These are phyloP conservation scores for Xylaria nigripes DNA, from an alignment of 495 filamentous ascomycete genomes.

Conservation along the genomic window DNA sequence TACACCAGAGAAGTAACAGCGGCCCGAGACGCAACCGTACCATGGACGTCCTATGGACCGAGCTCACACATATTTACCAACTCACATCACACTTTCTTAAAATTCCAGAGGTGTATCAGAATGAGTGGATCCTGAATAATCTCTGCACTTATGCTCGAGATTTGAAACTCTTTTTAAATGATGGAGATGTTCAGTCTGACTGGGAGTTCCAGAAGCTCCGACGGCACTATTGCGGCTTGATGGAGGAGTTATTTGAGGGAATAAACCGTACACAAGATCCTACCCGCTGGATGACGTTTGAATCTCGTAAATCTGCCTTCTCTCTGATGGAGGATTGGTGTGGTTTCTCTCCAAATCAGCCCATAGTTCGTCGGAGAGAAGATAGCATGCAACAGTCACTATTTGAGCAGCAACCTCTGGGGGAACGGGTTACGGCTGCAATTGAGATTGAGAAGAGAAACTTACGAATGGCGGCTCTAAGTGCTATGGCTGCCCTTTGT, in stretches of 20 bases:
- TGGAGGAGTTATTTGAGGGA: constrained; percentile 87
- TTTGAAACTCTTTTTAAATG: constrained; percentile 85
- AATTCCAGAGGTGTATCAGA: constrained; percentile 66
- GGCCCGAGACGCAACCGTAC: constrained; percentile 65
- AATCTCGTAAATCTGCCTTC: constrained; percentile 86
- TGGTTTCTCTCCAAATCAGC: constrained; percentile 88
- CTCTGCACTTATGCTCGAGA: constrained; percentile 86
- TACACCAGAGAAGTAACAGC: constrained; percentile 73
- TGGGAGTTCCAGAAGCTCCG: constrained; percentile 92
- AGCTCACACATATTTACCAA: constrained; percentile 92
- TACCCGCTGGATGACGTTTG: constrained; percentile 90
- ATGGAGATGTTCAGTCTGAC: constrained; percentile 88
- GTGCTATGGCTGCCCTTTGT: constrained; percentile 92
- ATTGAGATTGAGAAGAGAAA: constrained; percentile 97
- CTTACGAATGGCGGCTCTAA: constrained; percentile 79
- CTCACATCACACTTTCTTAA: constrained; percentile 87
- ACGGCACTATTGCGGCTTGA: constrained; percentile 85
- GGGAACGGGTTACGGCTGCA: constrained; percentile 68
- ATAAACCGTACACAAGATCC: constrained; percentile 82
- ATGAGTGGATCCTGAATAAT: constrained; percentile 90
- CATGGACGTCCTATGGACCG: constrained; percentile 80
- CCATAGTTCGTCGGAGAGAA: constrained; percentile 72
- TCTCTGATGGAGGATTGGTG: constrained; percentile 99
- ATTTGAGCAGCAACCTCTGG: constrained; percentile 52
- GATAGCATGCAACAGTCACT: constrained; percentile 78